Percentiles rank a stretch among this genome's conserved stretches.
Evolutionary conservation across 1,139 yeast genomes (phyloP).

Genomic region (Blastobotrys aristatus): DNA sequence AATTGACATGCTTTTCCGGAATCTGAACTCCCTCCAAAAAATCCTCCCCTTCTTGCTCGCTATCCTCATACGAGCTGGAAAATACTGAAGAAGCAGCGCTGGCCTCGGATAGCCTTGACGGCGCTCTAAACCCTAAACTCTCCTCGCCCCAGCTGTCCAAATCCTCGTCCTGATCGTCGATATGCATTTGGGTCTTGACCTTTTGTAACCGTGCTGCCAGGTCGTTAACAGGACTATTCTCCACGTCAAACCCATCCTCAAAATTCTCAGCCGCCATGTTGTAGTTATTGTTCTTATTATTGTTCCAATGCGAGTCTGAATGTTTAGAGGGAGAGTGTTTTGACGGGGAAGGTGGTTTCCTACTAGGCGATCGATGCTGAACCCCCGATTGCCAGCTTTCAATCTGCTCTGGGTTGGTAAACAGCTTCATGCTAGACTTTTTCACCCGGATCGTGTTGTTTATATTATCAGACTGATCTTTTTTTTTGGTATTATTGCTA

Average conservation of each 20-base stretch:
- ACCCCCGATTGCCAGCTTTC: no score
- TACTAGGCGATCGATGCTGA: no score
- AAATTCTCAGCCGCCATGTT: slow-evolving; percentile 13
- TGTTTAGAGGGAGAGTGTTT: no score
- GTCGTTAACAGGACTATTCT: slow-evolving; percentile 11
- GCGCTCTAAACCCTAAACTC: slow-evolving; percentile 20
- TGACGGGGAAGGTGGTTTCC: no score
- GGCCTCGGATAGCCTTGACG: slow-evolving; percentile 20
- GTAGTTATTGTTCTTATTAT: neutral
- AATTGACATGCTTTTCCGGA: slow-evolving; percentile 15
- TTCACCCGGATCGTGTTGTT: neutral
- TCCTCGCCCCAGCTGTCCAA: slow-evolving; percentile 21
- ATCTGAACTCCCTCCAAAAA: slow-evolving; percentile 16
- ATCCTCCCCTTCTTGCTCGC: slow-evolving; percentile 22
- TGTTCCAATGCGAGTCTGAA: no score
- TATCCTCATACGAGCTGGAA: slow-evolving; percentile 16
- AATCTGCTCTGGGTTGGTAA: no score
- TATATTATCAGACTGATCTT: neutral
- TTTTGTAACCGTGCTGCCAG: slow-evolving; percentile 13
- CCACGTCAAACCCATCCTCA: slow-evolving; percentile 24
- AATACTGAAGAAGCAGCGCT: slow-evolving; percentile 13
- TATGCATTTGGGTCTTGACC: slow-evolving; percentile 13
- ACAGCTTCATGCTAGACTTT: no score
- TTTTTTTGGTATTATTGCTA: no score
- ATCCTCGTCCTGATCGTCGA: slow-evolving; percentile 16